Evolutionary conservation across 768 basidiomycete species (phyloP), one percentile per base, ranked within the genome.

Genomic region (Filobasidium floriforme): DNA sequence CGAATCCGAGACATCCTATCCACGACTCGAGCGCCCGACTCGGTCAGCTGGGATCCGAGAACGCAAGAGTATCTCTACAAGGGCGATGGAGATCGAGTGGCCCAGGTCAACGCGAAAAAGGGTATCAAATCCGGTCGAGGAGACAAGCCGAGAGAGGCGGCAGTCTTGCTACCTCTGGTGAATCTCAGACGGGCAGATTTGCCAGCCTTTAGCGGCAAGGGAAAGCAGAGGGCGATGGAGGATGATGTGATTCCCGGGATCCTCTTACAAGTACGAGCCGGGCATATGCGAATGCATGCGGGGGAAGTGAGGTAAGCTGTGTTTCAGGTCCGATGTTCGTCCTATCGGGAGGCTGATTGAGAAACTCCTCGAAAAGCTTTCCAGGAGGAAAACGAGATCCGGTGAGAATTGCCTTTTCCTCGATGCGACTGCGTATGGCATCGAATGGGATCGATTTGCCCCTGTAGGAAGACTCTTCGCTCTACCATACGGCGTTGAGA

Each of bases 341-440:
- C n/a, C 26, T 28, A 1, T 6, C n/a, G 14, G 28, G 32, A 9
- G 22, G n/a, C 11, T 37, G 32, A 37, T 37, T 9, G 32, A 37
- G 32, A 37, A 9, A 4, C 9, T 37, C 32, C 9, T 37, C 32
- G 32, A 37, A 12, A 51, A 78, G 77, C 70, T 78, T 78, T 63
- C 74, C 77, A 44, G 77, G 77, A n/a, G 77, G 77, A 1, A 76
- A 76, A 62, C 59, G 65, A 12, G 77, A 78, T 55, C 29, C 68
- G 10, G 76, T 74, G 51, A 61, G 74, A 66, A 11, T 24, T 19
- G 11, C 11, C 41, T 7, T 37, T 37, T 37, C n/a, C 9, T 37
- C 32, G 32, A 37, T 37, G 32, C 9, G 32, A 37, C 32, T 37
- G 32, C 9, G 32, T 37, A 9, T 37, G 32, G 32, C 32, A 37